Evolutionary conservation across 179 eudicot genomes (phyloP), one percentile per base, ranked within the genome.

Genomic region (Sideroxylon spinosum): DNA sequence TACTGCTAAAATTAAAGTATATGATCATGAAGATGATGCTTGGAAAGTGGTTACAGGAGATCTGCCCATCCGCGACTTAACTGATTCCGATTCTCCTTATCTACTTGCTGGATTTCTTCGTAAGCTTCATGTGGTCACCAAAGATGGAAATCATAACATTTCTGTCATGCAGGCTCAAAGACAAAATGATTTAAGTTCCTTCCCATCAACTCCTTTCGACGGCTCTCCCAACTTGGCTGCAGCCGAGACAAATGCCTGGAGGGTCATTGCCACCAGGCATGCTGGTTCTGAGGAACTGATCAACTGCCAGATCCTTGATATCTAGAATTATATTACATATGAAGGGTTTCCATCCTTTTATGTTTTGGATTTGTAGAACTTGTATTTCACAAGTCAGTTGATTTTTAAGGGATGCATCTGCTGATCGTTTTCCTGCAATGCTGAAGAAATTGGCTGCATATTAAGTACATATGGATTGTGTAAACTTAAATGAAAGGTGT

Each of bases 31-130:
- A 80, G 91, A 83, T 53, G 98, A 95, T 82, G 60, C 91, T 62
- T 93, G 99, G 99, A 93, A 88, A 78, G 87, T 89, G 56, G 86
- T 88, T 60, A 86, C 82, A 4, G 91, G 89, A 48, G 93, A 92
- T 62, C 88, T 95, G 62, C 97, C 98, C 13, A 84, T 90, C 68
- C 75, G 83, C 55, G 90, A 87, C 79, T 84, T 87, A 22, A 82
- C 86, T 44, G 95, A 91, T 64, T 83, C 97, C 9, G 99, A 95
- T 75, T 95, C 94, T 26, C 99, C 98, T 7, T 91, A 93, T 85
- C 78, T 95, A 71, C 92, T 95, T 64, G 88, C 95, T 71, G 90
- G 95, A 78, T 85, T 93, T 60, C 84, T 78, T 22, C 93, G 95
- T 63, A 95, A 92, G 85, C 89, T 95, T 63, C 92, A 93, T 65